These are phyloP conservation scores for Monosporascus sp. DNA, from an alignment of 2,329 filamentous ascomycete genomes.

Conservation along the genomic window DNA sequence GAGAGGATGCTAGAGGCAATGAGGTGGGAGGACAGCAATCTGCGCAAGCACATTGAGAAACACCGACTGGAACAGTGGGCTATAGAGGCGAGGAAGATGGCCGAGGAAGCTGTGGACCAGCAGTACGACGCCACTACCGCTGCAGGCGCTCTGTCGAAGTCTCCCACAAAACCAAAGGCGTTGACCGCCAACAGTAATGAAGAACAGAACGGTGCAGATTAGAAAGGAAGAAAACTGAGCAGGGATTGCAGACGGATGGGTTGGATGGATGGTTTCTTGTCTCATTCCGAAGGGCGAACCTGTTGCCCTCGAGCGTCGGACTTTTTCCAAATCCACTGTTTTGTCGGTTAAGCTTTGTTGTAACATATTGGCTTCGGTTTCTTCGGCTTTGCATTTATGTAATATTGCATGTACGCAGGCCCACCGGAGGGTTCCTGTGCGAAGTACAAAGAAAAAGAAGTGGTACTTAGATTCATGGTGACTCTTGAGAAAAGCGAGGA, in stretches of 20 bases:
- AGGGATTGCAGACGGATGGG: background rate
- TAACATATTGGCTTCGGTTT: background rate
- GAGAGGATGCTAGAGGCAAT: slow-evolving; percentile 67
- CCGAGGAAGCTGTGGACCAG: slow-evolving; percentile 23
- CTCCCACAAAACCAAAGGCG: slow-evolving; percentile 3
- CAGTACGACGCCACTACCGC: slow-evolving; percentile 22
- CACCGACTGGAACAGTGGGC: slow-evolving; percentile 67
- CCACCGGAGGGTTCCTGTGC: background rate
- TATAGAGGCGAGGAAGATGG: slow-evolving; percentile 22
- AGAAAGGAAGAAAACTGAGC: background rate
- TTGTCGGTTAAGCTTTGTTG: background rate
- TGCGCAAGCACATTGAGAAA: slow-evolving; percentile 62
- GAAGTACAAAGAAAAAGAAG: background rate
- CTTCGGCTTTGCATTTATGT: background rate
- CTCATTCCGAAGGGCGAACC: background rate
- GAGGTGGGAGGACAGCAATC: slow-evolving; percentile 61
- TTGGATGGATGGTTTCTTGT: background rate
- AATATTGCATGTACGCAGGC: background rate
- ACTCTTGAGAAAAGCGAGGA: no score
- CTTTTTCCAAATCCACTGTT: background rate
- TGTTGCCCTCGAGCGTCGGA: background rate
- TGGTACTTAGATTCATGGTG: background rate
- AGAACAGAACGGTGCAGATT: background rate
- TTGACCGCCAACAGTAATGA: background rate
- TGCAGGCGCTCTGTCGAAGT: slow-evolving; percentile 12